phyloP scores from a whole-genome alignment of 495 filamentous ascomycete genomes.

The Penicillium subrubescens region DNA sequence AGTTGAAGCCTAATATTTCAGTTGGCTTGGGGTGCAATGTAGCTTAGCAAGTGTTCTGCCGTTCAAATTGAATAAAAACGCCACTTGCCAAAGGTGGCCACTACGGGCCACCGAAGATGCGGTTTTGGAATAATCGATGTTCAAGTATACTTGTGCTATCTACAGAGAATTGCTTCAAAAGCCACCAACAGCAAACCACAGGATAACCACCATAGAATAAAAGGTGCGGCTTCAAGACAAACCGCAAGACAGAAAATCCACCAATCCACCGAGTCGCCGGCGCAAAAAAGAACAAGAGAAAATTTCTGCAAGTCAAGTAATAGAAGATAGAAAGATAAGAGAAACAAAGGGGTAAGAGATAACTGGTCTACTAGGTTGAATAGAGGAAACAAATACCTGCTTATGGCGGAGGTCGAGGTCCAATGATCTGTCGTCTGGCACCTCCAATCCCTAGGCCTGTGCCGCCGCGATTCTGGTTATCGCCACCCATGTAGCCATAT shows the following conservation, averaged over 20 bases:
- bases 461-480: constrained; percentile 74
- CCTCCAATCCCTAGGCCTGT: constrained; percentile 71
- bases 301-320: neutral
- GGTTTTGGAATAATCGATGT: neutral
- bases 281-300: constrained; percentile 15
- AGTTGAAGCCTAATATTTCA: too few relatives aligned
- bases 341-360: neutral
- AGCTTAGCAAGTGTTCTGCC: too few relatives aligned
- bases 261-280: constrained; percentile 19
- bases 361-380: constrained; percentile 9
- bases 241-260: constrained; percentile 2
- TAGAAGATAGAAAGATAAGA: constrained; percentile 7
- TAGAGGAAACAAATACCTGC: neutral
- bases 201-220: neutral
- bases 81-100: too few relatives aligned
- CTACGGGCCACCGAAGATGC: neutral
- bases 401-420: constrained; percentile 68
- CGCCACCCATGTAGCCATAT: constrained; percentile 84
- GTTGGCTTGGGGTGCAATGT: too few relatives aligned
- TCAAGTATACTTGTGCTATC: neutral
- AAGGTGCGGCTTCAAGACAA: neutral
- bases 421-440: constrained; percentile 75
- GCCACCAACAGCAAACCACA: neutral
- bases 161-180: neutral
- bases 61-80: too few relatives aligned